phyloP scores from a whole-genome alignment of 768 basidiomycete genomes.

The Tricholoma flavovirens region DNA sequence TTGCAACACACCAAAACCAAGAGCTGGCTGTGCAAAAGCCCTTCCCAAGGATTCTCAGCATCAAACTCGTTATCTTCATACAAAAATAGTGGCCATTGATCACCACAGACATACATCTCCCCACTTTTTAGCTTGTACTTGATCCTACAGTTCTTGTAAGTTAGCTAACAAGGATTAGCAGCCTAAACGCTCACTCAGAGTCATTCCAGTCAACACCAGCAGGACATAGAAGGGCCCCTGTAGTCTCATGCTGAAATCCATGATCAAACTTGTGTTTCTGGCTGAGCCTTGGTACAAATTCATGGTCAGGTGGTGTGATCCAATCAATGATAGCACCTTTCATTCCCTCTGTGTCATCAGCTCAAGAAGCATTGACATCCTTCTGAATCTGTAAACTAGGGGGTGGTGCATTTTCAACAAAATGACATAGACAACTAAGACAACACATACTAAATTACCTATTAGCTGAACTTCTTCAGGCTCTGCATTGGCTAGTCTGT shows the following conservation, averaged over 20 bases:
- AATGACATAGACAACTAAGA: not conserved
- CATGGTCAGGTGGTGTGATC: not conserved
- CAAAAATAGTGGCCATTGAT: not conserved
- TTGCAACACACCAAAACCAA: not conserved
- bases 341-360: slow-evolving; percentile 2
- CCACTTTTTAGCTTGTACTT: not conserved
- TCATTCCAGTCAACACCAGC: slow-evolving; percentile 6
- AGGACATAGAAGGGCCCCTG: slow-evolving; percentile 8
- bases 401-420: no score
- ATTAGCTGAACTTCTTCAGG: not conserved
- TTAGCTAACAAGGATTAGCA: not conserved
- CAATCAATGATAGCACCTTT: not conserved
- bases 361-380: not conserved
- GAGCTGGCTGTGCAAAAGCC: not conserved
- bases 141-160: not conserved
- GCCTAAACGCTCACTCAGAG: not conserved
- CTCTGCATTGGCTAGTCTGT: not conserved
- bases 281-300: not conserved
- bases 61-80: not conserved
- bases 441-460: not conserved
- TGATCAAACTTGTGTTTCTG: not conserved
- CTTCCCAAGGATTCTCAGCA: not conserved
- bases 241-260: not conserved
- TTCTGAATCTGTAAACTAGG: not conserved
- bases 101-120: not conserved